Percentiles rank a stretch among this genome's conserved stretches.
phyloP scores from a whole-genome alignment of 1,139 yeast genomes.

The Debaryomyces robertsiae region DNA sequence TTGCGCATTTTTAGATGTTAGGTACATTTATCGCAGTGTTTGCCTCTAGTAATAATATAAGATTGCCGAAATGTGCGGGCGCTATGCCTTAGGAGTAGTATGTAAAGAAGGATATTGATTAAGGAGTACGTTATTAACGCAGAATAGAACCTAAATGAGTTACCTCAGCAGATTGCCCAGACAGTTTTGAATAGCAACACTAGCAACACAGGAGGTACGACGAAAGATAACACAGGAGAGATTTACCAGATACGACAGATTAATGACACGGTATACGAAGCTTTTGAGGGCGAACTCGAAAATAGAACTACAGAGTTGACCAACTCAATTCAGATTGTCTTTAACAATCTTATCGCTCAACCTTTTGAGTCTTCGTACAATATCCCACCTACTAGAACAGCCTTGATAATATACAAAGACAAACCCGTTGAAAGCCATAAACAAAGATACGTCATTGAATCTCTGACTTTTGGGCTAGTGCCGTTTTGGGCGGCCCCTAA shows the following conservation, averaged over 20 bases:
- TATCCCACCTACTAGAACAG: conserved; percentile 44
- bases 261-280: conserved; percentile 13
- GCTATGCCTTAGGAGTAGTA: conserved; percentile 48
- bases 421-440: conserved; percentile 14
- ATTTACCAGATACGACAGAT: conserved; percentile 4
- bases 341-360: conserved; percentile 6
- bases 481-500: conserved; percentile 47
- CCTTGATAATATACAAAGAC: conserved; percentile 32
- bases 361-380: conserved; percentile 34
- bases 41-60: too few relatives aligned
- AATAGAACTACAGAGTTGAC: not conserved
- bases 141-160: conserved; percentile 28
- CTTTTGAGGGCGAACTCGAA: conserved; percentile 3
- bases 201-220: too few relatives aligned
- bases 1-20: too few relatives aligned
- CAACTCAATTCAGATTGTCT: conserved; percentile 4
- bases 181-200: conserved; percentile 19
- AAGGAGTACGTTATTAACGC: not conserved
- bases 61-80: conserved; percentile 39
- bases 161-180: conserved; percentile 34
- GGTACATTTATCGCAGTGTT: not conserved
- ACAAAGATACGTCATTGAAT: conserved; percentile 31
- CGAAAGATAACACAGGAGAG: not conserved
- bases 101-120: conserved; percentile 19
- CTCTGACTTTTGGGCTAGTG: conserved; percentile 46